Evolutionary conservation across 257 asterid genomes (phyloP).

Genomic region (Dorcoceras hygrometricum): DNA sequence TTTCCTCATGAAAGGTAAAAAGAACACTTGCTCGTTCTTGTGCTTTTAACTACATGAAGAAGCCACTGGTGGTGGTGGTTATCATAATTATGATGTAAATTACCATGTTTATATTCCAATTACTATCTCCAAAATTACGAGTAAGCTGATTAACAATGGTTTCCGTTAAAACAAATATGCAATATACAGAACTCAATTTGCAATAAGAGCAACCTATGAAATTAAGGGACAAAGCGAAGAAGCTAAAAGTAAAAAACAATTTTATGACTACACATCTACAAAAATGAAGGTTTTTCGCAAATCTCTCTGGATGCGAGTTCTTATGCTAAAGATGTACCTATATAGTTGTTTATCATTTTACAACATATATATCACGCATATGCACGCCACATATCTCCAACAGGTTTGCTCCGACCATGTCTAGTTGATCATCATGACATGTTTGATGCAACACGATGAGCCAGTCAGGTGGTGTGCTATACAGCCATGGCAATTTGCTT

Average conservation of each 20-base stretch:
- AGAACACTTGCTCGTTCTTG: not conserved
- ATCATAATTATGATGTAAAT: too few relatives aligned
- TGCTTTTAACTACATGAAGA: not conserved
- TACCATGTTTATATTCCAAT: too few relatives aligned
- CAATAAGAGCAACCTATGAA: not conserved
- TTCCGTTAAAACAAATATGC: not conserved
- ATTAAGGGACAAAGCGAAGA: not conserved
- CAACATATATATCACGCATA: not conserved
- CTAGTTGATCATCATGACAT: not conserved
- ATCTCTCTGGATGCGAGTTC: not conserved
- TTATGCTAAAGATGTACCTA: not conserved
- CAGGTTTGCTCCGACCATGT: constrained; percentile 12
- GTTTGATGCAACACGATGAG: not conserved
- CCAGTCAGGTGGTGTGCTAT: constrained; percentile 18
- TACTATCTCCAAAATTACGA: too few relatives aligned
- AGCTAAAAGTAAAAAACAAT: not conserved
- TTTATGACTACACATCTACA: not conserved
- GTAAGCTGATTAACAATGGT: too few relatives aligned
- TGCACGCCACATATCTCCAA: constrained; percentile 4
- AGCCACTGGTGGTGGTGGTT: too few relatives aligned
- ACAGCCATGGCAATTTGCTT: constrained; percentile 41
- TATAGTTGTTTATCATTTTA: not conserved
- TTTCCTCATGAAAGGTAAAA: too few relatives aligned
- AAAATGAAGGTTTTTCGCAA: not conserved
- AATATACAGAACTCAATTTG: not conserved